These are phyloP conservation scores for Artemisia annua DNA, from an alignment of 129 eudicot genomes.

Conservation along the genomic window DNA sequence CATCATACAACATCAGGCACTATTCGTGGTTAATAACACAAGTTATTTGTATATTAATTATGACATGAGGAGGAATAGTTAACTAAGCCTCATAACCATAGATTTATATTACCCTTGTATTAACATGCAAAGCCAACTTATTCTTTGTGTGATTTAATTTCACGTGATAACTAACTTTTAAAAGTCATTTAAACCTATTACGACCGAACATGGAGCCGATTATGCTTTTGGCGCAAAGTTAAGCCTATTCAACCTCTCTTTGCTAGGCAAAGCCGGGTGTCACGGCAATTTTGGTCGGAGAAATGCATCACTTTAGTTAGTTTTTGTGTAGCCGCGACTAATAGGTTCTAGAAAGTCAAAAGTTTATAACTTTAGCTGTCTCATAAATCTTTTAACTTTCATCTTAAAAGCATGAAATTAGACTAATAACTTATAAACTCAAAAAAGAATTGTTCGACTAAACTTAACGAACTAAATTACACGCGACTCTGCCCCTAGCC, in stretches of 20 bases:
- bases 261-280: conserved; percentile 33
- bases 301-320: not conserved
- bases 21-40: not conserved
- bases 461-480: no score
- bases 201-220: conserved; percentile 19
- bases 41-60: not conserved
- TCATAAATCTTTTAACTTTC: no score
- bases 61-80: no score
- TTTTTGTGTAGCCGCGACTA: conserved; percentile 6
- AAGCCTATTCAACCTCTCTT: conserved; percentile 24
- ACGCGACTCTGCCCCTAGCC: no score
- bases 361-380: not conserved
- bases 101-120: not conserved
- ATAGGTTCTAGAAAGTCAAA: conserved; percentile 7
- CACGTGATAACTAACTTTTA: not conserved
- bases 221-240: conserved; percentile 33
- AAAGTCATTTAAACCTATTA: not conserved
- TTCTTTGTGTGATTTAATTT: conserved; percentile 16
- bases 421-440: no score
- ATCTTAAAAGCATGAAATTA: no score
- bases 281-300: conserved; percentile 23
- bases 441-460: no score
- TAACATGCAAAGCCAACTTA: not conserved
- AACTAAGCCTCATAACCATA: not conserved
- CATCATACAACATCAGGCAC: not conserved